These are phyloP conservation scores for Phytophthora sp. DNA, from an alignment of 352 stramenopile species.

Conservation along the genomic window DNA sequence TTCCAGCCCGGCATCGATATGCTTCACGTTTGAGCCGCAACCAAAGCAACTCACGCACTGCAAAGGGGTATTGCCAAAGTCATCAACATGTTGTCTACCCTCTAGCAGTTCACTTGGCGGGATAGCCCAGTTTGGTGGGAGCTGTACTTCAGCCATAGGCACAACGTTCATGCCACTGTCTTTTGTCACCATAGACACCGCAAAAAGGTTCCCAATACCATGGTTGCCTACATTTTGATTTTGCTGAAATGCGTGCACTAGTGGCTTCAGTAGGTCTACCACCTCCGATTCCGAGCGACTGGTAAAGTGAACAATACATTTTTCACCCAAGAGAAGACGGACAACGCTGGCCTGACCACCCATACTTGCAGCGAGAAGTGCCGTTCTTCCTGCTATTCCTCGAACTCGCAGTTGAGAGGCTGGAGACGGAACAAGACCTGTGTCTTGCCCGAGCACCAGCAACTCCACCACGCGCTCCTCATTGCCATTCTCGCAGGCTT, in stretches of 20 bases:
- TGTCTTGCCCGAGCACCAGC: constrained; percentile 48
- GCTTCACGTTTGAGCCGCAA: constrained; percentile 58
- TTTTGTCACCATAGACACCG: constrained; percentile 56
- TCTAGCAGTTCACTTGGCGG: constrained; percentile 54
- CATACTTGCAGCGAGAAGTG: constrained; percentile 72
- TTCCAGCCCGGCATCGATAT: constrained; percentile 69
- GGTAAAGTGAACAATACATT: constrained; percentile 69
- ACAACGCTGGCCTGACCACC: constrained; percentile 69
- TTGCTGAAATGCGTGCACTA: constrained; percentile 25
- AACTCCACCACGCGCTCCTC: constrained; percentile 84
- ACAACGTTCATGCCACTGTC: constrained; percentile 41
- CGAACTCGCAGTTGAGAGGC: constrained; percentile 26
- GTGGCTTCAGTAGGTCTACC: constrained; percentile 42
- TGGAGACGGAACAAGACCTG: constrained; percentile 2
- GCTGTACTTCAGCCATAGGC: constrained; percentile 53
- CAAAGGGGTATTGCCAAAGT: constrained; percentile 82
- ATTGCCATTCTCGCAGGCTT: constrained; percentile 85
- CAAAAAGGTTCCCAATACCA: constrained; percentile 28
- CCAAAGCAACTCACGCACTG: constrained; percentile 84
- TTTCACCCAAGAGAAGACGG: constrained; percentile 67
- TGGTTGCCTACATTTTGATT: neutral
- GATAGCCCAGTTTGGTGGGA: constrained; percentile 47
- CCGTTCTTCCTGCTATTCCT: constrained; percentile 61
- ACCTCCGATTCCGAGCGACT: constrained; percentile 55
- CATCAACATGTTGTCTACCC: constrained; percentile 55